phyloP scores from a whole-genome alignment of 2,329 filamentous ascomycete genomes.

The Metarhizium rileyi region DNA sequence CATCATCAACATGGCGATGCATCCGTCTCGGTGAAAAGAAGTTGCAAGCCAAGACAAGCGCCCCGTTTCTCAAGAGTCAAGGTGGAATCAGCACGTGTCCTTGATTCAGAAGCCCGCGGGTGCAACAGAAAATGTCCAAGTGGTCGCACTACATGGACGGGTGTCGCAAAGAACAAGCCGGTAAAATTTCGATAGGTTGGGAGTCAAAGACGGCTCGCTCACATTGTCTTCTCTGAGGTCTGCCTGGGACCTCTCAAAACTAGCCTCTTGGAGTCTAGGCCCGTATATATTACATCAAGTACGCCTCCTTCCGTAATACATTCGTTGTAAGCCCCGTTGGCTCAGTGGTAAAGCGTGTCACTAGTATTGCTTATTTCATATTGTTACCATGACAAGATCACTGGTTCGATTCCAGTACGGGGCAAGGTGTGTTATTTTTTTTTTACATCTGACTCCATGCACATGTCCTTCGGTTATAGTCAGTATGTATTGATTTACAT shows the following conservation, averaged over 20 bases:
- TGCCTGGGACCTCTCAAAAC: background rate
- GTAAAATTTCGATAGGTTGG: too few relatives aligned
- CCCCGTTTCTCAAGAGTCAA: background rate
- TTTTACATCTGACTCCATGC: too few relatives aligned
- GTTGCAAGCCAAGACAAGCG: background rate
- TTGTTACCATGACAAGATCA: conserved; percentile 23
- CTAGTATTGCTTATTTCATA: too few relatives aligned
- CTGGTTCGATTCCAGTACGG: conserved; percentile 20
- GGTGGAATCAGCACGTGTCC: background rate
- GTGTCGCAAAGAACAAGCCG: background rate
- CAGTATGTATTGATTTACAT: too few relatives aligned
- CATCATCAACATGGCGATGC: background rate
- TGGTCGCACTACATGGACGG: background rate
- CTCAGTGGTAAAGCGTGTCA: conserved; percentile 23
- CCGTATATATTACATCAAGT: background rate
- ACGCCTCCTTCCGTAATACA: background rate
- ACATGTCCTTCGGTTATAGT: too few relatives aligned
- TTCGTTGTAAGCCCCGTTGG: conserved; percentile 16
- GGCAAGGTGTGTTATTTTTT: conserved; percentile 11
- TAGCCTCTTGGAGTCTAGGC: background rate
- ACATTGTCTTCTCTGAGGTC: background rate
- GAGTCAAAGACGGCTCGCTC: background rate
- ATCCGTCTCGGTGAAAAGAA: background rate
- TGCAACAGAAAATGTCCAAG: background rate
- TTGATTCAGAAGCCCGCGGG: background rate